phyloP scores from a whole-genome alignment of 2,329 filamentous ascomycete species.

The Pyricularia pennisetigena region DNA sequence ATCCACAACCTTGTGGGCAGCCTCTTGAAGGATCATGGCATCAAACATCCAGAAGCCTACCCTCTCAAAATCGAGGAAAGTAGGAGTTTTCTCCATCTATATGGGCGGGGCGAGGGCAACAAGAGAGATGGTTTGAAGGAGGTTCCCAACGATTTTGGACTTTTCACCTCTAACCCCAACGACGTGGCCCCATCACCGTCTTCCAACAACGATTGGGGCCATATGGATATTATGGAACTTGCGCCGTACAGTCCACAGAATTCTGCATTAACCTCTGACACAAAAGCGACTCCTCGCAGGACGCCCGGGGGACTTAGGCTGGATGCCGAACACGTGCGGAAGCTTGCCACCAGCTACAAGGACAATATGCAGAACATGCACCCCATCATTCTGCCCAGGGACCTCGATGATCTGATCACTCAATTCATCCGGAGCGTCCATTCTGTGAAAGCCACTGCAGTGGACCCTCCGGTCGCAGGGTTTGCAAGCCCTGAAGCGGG shows the following conservation, averaged over 20 bases:
- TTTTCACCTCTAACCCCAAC: slow-evolving; percentile 15
- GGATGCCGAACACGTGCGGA: too few relatives aligned
- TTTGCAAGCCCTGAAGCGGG: slow-evolving; percentile 12
- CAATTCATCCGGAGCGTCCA: too few relatives aligned
- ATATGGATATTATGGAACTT: slow-evolving; percentile 22
- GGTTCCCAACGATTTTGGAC: slow-evolving; percentile 24
- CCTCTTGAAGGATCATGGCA: slow-evolving; percentile 30
- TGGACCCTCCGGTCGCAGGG: too few relatives aligned
- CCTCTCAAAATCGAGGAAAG: slow-evolving; percentile 67
- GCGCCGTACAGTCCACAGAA: too few relatives aligned
- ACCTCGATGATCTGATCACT: too few relatives aligned
- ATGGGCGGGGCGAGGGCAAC: slow-evolving; percentile 68
- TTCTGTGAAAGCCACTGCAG: too few relatives aligned
- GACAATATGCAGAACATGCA: too few relatives aligned
- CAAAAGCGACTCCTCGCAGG: too few relatives aligned
- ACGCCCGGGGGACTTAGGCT: too few relatives aligned
- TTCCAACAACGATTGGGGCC: slow-evolving; percentile 48
- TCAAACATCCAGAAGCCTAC: slow-evolving; percentile 55
- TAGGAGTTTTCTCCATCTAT: slow-evolving; percentile 64
- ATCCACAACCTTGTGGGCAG: slow-evolving; percentile 54
- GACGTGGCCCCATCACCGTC: slow-evolving; percentile 39
- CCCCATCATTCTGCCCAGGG: too few relatives aligned
- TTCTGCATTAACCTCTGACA: too few relatives aligned
- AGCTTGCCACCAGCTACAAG: too few relatives aligned
- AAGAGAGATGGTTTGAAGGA: slow-evolving; percentile 43